Evolutionary conservation across 2,329 filamentous ascomycete genomes (phyloP).

Genomic region (Alternaria gaisen): DNA sequence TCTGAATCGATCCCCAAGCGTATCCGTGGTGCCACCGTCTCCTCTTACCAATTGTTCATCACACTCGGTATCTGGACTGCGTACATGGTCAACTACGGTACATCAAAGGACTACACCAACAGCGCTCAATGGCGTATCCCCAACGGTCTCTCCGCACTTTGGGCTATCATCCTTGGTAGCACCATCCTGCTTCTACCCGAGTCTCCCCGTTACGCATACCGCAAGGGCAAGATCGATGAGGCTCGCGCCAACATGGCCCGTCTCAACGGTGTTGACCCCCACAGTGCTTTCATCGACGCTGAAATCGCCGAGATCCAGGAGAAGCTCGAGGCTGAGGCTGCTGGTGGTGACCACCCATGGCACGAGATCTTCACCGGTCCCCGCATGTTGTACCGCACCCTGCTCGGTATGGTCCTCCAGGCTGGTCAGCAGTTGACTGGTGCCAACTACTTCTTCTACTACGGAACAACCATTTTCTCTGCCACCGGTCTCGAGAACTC

Average conservation of each 20-base stretch:
- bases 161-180: slow-evolving; percentile 62
- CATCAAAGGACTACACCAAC: slow-evolving; percentile 58
- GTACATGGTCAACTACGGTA: slow-evolving; percentile 67
- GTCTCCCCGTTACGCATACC: slow-evolving; percentile 66
- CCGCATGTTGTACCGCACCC: slow-evolving; percentile 72
- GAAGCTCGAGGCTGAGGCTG: slow-evolving; percentile 63
- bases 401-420: slow-evolving; percentile 70
- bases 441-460: slow-evolving; percentile 61
- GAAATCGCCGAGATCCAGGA: slow-evolving; percentile 66
- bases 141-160: slow-evolving; percentile 66
- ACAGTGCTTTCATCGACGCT: slow-evolving; percentile 62
- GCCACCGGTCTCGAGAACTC: slow-evolving; percentile 54
- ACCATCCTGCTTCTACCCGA: slow-evolving; percentile 66
- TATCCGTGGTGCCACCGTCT: slow-evolving; percentile 69
- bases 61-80: slow-evolving; percentile 71
- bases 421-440: slow-evolving; percentile 74
- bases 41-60: slow-evolving; percentile 73
- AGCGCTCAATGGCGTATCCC: slow-evolving; percentile 70
- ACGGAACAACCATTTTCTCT: slow-evolving; percentile 58
- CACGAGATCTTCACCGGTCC: slow-evolving; percentile 71
- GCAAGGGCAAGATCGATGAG: slow-evolving; percentile 60
- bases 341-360: slow-evolving; percentile 47
- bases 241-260: slow-evolving; percentile 63
- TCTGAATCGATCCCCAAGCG: slow-evolving; percentile 71
- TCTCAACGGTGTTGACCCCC: slow-evolving; percentile 63